phyloP scores from a whole-genome alignment of 1,284 basidiomycete species.

The Leccinum angustisporum region DNA sequence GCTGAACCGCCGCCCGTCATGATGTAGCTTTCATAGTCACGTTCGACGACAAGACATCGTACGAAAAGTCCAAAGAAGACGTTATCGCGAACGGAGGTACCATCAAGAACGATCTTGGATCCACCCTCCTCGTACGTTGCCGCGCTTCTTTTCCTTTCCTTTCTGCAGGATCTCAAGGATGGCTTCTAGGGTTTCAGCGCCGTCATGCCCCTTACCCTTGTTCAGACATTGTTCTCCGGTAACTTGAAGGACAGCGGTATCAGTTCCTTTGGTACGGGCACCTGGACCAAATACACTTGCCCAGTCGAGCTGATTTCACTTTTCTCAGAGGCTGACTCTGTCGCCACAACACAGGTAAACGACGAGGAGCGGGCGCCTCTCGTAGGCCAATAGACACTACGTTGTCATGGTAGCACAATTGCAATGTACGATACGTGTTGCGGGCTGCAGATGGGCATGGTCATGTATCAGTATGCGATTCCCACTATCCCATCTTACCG shows the following conservation, averaged over 20 bases:
- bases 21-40: slow-evolving; percentile 16
- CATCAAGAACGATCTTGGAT: slow-evolving; percentile 20
- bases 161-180: not conserved
- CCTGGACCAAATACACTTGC: not conserved
- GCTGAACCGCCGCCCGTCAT: not conserved
- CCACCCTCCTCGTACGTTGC: not conserved
- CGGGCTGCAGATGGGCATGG: not conserved
- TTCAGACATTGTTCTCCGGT: not conserved
- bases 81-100: slow-evolving; percentile 4
- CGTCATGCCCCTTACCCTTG: slow-evolving; percentile 6
- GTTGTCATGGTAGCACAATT: not conserved
- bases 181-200: slow-evolving; percentile 20
- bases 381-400: not conserved
- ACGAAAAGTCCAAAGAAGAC: slow-evolving; percentile 16
- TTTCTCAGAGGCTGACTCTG: slow-evolving; percentile 14
- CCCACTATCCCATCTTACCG: not conserved
- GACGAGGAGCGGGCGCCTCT: not conserved
- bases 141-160: not conserved
- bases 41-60: slow-evolving; percentile 14
- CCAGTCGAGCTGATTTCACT: slow-evolving; percentile 5
- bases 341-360: slow-evolving; percentile 4
- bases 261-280: slow-evolving; percentile 13
- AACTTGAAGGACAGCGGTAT: slow-evolving; percentile 12
- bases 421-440: not conserved
- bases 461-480: not conserved